phyloP scores from a whole-genome alignment of 495 filamentous ascomycete genomes.

The Penicillium herquei region DNA sequence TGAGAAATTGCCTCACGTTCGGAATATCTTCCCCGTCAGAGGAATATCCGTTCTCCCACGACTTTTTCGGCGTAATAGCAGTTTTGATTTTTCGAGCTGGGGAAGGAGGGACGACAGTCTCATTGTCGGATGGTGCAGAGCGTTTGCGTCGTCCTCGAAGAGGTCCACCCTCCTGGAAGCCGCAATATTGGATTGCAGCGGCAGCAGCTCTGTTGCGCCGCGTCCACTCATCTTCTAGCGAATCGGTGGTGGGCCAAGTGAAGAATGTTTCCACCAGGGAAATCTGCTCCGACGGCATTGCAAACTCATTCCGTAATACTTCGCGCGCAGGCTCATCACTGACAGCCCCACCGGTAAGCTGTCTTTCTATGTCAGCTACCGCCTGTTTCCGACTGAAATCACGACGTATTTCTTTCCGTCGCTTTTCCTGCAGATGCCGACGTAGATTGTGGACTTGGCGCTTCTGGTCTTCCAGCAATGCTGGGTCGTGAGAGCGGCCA shows the following conservation, averaged over 20 bases:
- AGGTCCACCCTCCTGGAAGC: slow-evolving; percentile 24
- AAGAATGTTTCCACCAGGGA: slow-evolving; percentile 25
- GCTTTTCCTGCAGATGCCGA: slow-evolving; percentile 15
- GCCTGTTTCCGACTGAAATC: slow-evolving; percentile 21
- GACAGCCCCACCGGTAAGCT: slow-evolving; percentile 20
- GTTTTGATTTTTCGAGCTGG: slow-evolving; percentile 18
- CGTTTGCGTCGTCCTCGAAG: slow-evolving; percentile 25
- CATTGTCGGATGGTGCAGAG: slow-evolving; percentile 13
- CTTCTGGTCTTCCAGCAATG: slow-evolving; percentile 14
- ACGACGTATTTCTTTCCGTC: slow-evolving; percentile 14
- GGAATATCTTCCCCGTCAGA: slow-evolving; percentile 9
- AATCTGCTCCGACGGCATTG: slow-evolving; percentile 21
- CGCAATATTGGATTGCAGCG: slow-evolving; percentile 20
- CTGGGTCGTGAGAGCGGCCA: slow-evolving; percentile 11
- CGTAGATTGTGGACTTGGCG: slow-evolving; percentile 16
- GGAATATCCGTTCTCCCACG: slow-evolving; percentile 8
- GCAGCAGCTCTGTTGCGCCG: slow-evolving; percentile 21
- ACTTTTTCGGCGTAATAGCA: slow-evolving; percentile 9
- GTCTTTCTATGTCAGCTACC: slow-evolving; percentile 25
- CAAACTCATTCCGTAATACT: slow-evolving; percentile 18
- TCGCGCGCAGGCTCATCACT: slow-evolving; percentile 16
- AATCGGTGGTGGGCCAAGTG: slow-evolving; percentile 27
- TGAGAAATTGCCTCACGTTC: slow-evolving; percentile 8
- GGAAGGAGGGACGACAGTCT: slow-evolving; percentile 9
- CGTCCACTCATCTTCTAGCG: slow-evolving; percentile 24